These are phyloP conservation scores for Capillidium rhysosporum DNA, from an alignment of 371 early-diverging fungal genomes.

Conservation along the genomic window DNA sequence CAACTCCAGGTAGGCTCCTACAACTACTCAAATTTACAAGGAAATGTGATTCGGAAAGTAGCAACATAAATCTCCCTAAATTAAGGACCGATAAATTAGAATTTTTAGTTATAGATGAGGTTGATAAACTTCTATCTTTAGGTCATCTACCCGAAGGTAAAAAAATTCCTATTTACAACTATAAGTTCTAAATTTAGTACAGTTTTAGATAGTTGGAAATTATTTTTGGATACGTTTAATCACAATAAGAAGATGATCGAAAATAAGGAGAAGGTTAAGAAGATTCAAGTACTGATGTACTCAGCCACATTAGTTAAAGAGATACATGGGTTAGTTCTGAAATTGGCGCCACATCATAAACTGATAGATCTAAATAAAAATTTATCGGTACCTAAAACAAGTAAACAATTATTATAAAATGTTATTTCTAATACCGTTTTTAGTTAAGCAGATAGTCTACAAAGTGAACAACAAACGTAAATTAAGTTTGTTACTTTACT, in stretches of 20 bases:
- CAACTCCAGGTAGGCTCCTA: not conserved
- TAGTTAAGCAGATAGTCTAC: slow-evolving; percentile 5
- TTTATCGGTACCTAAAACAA: slow-evolving; percentile 2
- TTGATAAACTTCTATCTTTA: not conserved
- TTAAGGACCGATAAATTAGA: not conserved
- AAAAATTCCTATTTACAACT: not conserved
- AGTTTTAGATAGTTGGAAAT: not conserved
- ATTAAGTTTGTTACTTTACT: not conserved
- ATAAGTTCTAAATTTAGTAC: not conserved
- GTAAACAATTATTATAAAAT: not conserved
- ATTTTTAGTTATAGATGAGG: slow-evolving; percentile 6
- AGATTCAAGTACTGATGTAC: slow-evolving; percentile 4
- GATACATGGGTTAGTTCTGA: slow-evolving; percentile 3
- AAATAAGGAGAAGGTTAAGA: too few species aligned
- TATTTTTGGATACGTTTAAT: not conserved
- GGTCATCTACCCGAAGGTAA: not conserved
- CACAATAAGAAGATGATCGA: too few species aligned
- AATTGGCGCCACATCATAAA: slow-evolving; percentile 3
- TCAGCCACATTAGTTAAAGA: slow-evolving; percentile 4
- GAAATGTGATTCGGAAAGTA: not conserved
- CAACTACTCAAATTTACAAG: not conserved
- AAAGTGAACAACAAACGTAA: slow-evolving; percentile 1
- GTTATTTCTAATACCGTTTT: not conserved
- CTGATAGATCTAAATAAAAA: slow-evolving; percentile 4
- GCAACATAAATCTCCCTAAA: not conserved